Base-by-base conservation (phyloP, 2,329 filamentous ascomycete genomes). In the Plectosphaerella cucumerina region DNA sequence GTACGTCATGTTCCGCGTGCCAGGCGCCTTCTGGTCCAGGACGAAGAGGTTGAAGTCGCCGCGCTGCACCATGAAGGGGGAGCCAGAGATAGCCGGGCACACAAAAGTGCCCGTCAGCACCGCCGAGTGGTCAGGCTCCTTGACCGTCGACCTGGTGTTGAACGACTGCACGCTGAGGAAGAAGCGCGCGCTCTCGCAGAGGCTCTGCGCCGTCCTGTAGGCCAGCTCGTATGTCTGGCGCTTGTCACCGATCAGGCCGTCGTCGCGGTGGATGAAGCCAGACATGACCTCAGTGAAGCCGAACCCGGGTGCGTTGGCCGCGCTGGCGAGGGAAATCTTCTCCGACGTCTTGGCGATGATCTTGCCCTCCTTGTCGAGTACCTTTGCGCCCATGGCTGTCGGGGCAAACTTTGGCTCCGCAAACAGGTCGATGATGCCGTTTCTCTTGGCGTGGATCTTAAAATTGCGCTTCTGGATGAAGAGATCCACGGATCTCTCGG, bases 261-360 rank as follows among this genome's bases (percentile, higher is more conserved):
- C 60, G 37, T 73, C 71, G 44, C 67, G 62, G 56, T 83, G 78
- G 22, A 87, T 72, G 56, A 78, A 80, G 10, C 84, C 84, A 8
- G 77, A 74, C 81, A 87, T 85, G 51, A 85, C 76, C 62, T 87
- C 83, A 0, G 79, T 80, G 59, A 87, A 87, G 21, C 77, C 78
- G 49, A 85, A 74, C 0, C 81, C 80, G 42, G 67, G 67, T 10
- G 74, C 71, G 31, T 75, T 70, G 47, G 74, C 58, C 2, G 68
- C 68, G 23, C 65, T 68, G 6, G 77, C 79, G 20, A 63, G 60
- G 18, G 64, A 60, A 49, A 80, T 74, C 14, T 67, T 65, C 23
- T 65, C 58, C 39, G 62, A 62, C 1, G 72, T 70, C 17, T 63
- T 62, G 9, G 58, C 54, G 23, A 78, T 65, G 45, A 65, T 68